These are phyloP conservation scores for Suillus cothurnatus DNA, from an alignment of 768 basidiomycete genomes.

Conservation along the genomic window DNA sequence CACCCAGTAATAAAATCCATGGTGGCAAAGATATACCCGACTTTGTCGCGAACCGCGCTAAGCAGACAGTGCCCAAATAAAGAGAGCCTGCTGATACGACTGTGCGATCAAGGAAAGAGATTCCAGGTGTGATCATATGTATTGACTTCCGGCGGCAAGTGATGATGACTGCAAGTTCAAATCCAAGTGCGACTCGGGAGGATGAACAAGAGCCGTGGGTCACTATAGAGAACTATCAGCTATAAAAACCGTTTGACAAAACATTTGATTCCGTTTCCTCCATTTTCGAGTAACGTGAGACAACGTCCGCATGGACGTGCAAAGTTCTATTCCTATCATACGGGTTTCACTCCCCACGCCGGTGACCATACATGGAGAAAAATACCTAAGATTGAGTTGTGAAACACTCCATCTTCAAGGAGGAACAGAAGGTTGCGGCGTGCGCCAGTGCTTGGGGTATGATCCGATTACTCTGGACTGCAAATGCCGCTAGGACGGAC, in stretches of 20 bases:
- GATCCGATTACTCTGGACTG: not conserved
- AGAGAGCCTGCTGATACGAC: not conserved
- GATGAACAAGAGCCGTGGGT: not conserved
- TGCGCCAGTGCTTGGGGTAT: not conserved
- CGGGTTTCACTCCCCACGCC: not conserved
- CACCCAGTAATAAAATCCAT: conserved; percentile 38
- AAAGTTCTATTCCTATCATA: not conserved
- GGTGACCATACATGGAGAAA: not conserved
- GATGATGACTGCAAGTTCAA: not conserved
- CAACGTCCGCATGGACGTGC: not conserved
- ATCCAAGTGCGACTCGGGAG: not conserved
- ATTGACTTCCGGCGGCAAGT: not conserved
- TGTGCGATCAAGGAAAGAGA: conserved; percentile 15
- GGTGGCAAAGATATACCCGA: conserved; percentile 34
- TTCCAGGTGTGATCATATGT: conserved; percentile 20
- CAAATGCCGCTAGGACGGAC: not conserved
- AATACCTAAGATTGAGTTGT: not conserved
- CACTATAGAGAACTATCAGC: not conserved
- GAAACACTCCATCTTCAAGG: not conserved
- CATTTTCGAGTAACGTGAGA: not conserved
- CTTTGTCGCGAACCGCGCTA: conserved; percentile 13
- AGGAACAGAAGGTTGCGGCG: not conserved
- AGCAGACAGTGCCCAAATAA: conserved; percentile 3
- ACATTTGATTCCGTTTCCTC: not conserved
- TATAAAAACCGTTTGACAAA: not conserved